Conservation (phyloP, 2,329 filamentous ascomycete species). For the Fusarium pilosicola region DNA sequence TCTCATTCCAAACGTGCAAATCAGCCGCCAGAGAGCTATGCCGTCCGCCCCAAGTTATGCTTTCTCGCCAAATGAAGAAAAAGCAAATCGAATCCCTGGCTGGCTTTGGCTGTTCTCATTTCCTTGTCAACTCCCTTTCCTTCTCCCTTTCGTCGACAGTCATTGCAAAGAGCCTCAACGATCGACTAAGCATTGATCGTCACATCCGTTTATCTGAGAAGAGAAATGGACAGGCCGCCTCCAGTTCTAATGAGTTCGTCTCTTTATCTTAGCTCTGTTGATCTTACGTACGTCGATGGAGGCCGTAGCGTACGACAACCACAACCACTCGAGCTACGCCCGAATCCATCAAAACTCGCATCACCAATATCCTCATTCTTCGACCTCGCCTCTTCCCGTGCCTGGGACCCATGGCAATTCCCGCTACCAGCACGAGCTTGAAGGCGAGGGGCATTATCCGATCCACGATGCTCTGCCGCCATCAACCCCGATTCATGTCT, state of each 20-base stretch:
- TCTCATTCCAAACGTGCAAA: conserved; percentile 11
- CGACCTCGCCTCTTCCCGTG: conserved; percentile 24
- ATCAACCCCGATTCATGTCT: conserved; percentile 14
- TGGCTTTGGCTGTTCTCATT: conserved; percentile 11
- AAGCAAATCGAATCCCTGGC: conserved; percentile 26
- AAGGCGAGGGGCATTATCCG: conserved; percentile 20
- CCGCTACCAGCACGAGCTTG: conserved; percentile 1
- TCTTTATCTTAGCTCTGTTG: conserved; percentile 25
- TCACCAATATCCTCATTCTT: conserved; percentile 11
- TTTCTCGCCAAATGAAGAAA: conserved; percentile 13
- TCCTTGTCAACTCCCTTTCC: conserved; percentile 25
- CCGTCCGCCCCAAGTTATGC: neutral
- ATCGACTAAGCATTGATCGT: conserved; percentile 23
- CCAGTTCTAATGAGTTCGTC: conserved; percentile 31
- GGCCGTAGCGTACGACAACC: conserved; percentile 29
- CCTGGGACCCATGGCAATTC: conserved; percentile 28
- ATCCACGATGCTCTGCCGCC: conserved; percentile 26
- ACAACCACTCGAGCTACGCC: conserved; percentile 23
- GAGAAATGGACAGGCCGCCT: conserved; percentile 35
- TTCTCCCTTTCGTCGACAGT: conserved; percentile 1
- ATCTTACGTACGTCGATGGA: conserved; percentile 34
- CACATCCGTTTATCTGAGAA: conserved; percentile 23
- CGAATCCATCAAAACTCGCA: conserved; percentile 14
- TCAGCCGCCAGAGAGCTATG: conserved; percentile 16
- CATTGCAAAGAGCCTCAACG: conserved; percentile 29